Evolutionary conservation across 106 monocot species (phyloP).

Genomic region (Dendrobium catenatum): DNA sequence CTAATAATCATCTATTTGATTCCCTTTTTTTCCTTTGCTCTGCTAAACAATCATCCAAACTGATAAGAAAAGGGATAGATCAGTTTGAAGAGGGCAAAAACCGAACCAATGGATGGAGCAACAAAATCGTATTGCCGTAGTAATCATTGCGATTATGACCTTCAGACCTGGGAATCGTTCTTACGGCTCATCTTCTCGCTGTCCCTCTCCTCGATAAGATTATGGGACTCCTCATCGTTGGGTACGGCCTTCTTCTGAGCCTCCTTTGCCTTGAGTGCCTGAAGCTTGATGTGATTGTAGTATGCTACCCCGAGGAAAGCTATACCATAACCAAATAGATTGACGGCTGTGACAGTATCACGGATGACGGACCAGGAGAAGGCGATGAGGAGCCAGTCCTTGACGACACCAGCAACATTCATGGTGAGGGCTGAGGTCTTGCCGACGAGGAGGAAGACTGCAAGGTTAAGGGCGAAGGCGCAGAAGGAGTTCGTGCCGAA

Average conservation of each 20-base stretch:
- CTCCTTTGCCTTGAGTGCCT: constrained; percentile 24
- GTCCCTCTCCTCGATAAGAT: constrained; percentile 7
- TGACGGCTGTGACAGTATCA: constrained; percentile 1
- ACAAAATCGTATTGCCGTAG: background rate
- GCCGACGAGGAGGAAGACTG: constrained; percentile 13
- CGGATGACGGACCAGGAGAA: constrained; percentile 20
- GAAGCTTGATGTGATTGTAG: constrained; percentile 25
- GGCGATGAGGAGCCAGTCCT: constrained; percentile 17
- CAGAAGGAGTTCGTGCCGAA: constrained; percentile 15
- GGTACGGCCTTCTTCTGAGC: constrained; percentile 14
- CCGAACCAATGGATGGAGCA: background rate
- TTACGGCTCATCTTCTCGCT: background rate
- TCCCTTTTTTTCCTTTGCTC: background rate
- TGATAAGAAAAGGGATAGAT: background rate
- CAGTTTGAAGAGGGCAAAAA: constrained; percentile 17
- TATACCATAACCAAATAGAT: constrained; percentile 24
- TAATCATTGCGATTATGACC: background rate
- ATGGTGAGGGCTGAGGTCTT: constrained; percentile 17
- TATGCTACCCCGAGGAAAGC: constrained; percentile 22
- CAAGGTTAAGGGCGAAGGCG: constrained; percentile 19
- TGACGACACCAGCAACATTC: constrained; percentile 19
- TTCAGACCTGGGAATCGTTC: constrained; percentile 13
- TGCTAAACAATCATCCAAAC: background rate
- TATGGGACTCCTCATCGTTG: constrained; percentile 5
- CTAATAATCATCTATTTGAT: background rate